These are phyloP conservation scores for Cryptococcus floricola DNA, from an alignment of 1,284 basidiomycete genomes.

Conservation along the genomic window DNA sequence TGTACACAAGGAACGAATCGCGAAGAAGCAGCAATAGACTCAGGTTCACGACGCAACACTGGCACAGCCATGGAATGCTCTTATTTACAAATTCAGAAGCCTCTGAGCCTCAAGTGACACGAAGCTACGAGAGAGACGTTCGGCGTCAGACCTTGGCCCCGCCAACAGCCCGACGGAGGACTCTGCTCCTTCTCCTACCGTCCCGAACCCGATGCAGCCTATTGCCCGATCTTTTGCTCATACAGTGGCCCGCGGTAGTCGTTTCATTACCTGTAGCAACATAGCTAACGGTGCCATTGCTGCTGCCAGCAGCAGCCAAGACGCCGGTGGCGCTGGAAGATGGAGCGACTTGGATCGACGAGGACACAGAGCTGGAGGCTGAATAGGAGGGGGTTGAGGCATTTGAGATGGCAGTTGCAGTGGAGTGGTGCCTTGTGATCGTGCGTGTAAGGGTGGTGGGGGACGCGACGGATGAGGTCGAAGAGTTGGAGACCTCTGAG, in stretches of 20 bases:
- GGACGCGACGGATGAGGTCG: background rate
- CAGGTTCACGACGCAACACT: no score
- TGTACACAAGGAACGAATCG: no score
- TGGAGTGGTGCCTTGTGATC: background rate
- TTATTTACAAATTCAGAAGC: no score
- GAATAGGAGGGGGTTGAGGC: background rate
- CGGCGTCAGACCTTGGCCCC: background rate
- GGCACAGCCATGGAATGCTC: no score
- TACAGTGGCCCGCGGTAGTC: background rate
- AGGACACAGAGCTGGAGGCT: background rate
- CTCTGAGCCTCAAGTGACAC: no score
- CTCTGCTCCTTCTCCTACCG: background rate
- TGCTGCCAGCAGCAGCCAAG: background rate
- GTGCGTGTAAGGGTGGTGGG: background rate
- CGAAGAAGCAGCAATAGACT: no score
- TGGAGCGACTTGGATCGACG: background rate
- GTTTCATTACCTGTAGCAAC: background rate
- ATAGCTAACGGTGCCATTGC: no score
- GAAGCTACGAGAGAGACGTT: no score
- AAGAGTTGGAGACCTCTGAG: background rate
- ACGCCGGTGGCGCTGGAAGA: background rate
- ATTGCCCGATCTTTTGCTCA: background rate
- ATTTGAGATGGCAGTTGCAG: background rate
- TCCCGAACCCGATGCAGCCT: background rate
- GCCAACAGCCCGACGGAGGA: background rate